Evolutionary conservation across 768 basidiomycete genomes (phyloP), one percentile per base, ranked within the genome.

Genomic region (Melanogaster broomeanus): DNA sequence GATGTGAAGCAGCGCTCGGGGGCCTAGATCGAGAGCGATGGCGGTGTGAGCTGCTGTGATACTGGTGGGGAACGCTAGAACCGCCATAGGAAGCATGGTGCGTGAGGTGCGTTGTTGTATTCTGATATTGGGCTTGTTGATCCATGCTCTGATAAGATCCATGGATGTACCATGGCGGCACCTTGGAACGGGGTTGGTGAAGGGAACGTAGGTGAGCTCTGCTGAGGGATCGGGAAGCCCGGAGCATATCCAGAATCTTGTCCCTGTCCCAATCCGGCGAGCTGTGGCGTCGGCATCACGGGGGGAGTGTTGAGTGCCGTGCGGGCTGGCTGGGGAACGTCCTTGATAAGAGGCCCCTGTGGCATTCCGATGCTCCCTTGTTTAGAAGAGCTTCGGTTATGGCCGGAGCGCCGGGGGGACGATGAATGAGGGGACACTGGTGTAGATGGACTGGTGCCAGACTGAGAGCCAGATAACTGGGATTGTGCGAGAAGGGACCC

Each of bases 1-100:
- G 56, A 43, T 71, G 68, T 9, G 69, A 69, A 11, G 69, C 57
- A 25, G 68, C 59, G 27, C 59, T 70, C 6, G 67, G 67, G 9
- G 60, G 67, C 31, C 69, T 50, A 12, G 64, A 55, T 4, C 54
- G 67, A 18, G 69, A 60, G 21, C 61, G 68, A 43, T 42, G 57
- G 33, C 53, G 63, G 6, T 62, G 58, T 2, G 68, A 22, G 0
- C 54, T 49, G 45, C 25, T 55, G 3, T 61, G 55, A 7, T 52
- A 42, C n/a, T 44, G 49, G n/a, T 44, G 30, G 12, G 45, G 18
- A 40, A 11, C 41, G 22, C n/a, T 24, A 24, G 45, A 43, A 22
- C 34, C 31, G 15, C 30, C 13, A 18, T 33, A 38, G 2, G 63
- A 53, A 9, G 42, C 48, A 25, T 45, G 55, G 16, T 44, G 51